A percentile compares a stretch with the other conserved stretches of the same genome.
Conservation (phyloP, 164 flowering plant genomes). For the Liriodendron chinense region DNA sequence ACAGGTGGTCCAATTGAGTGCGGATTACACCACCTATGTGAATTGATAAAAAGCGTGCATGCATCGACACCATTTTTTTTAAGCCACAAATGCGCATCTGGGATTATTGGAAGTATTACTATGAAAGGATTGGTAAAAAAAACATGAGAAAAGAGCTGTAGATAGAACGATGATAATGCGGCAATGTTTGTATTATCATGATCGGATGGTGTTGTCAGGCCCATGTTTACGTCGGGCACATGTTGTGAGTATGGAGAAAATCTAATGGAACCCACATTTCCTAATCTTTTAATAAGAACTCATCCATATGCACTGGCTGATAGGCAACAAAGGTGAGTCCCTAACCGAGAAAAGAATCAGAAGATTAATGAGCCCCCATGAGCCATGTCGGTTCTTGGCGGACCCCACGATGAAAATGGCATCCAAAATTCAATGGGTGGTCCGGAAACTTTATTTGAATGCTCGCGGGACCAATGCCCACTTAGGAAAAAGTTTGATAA, state of each 20-base stretch:
- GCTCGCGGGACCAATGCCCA: neutral
- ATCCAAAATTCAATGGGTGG: conserved; percentile 2
- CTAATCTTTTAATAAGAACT: neutral
- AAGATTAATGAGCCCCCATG: conserved; percentile 11
- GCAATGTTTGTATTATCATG: neutral
- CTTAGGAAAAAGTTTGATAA: neutral
- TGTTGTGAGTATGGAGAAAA: neutral
- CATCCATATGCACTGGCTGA: conserved; percentile 6
- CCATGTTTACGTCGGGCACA: neutral
- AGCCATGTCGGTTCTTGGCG: conserved; percentile 11
- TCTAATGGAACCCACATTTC: neutral
- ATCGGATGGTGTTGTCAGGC: neutral
- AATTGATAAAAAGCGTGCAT: neutral
- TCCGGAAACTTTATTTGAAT: neutral
- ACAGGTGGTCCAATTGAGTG: neutral
- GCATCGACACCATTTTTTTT: no score
- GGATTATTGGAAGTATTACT: no score
- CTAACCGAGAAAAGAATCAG: neutral
- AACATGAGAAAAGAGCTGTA: neutral
- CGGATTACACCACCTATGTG: no score
- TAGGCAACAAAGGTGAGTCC: neutral
- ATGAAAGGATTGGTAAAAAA: no score
- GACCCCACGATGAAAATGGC: conserved; percentile 2
- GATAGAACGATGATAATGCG: neutral
- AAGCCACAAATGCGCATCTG: neutral